phyloP scores from a whole-genome alignment of 1,284 basidiomycete genomes.

The Fomitopsis betulina region DNA sequence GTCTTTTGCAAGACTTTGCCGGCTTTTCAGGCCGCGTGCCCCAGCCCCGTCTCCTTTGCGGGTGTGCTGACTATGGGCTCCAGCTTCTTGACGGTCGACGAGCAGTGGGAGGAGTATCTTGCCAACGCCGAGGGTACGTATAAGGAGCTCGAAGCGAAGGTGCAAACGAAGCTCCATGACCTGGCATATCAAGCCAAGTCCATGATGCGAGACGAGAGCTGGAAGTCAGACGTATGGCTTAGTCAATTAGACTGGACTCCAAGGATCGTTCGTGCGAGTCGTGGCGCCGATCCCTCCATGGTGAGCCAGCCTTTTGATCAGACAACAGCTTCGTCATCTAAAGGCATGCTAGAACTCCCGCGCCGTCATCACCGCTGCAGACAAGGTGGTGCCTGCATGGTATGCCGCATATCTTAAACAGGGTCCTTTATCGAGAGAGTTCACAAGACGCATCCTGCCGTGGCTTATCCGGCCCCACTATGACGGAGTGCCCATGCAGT shows the following conservation, averaged over 20 bases:
- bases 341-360: not conserved
- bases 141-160: slow-evolving; percentile 68
- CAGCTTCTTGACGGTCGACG: slow-evolving; percentile 87
- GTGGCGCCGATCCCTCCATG: slow-evolving; percentile 41
- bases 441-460: slow-evolving; percentile 68
- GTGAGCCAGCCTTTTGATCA: not conserved
- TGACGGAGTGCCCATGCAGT: slow-evolving; percentile 64
- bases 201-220: slow-evolving; percentile 43
- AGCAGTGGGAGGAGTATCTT: slow-evolving; percentile 85
- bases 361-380: not conserved
- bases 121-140: slow-evolving; percentile 77
- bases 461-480: slow-evolving; percentile 77
- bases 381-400: slow-evolving; percentile 59
- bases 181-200: slow-evolving; percentile 64
- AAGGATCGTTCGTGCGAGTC: slow-evolving; percentile 73
- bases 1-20: slow-evolving; percentile 85
- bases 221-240: slow-evolving; percentile 83
- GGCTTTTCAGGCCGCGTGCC: slow-evolving; percentile 80
- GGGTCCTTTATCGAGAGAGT: slow-evolving; percentile 47
- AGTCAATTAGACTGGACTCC: slow-evolving; percentile 95
- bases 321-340: not conserved
- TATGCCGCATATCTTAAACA: slow-evolving; percentile 54
- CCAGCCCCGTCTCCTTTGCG: slow-evolving; percentile 91
- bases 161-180: slow-evolving; percentile 62
- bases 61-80: slow-evolving; percentile 92